These are phyloP conservation scores for Spatholobus suberectus DNA, from an alignment of 306 rosid genomes.

Conservation along the genomic window DNA sequence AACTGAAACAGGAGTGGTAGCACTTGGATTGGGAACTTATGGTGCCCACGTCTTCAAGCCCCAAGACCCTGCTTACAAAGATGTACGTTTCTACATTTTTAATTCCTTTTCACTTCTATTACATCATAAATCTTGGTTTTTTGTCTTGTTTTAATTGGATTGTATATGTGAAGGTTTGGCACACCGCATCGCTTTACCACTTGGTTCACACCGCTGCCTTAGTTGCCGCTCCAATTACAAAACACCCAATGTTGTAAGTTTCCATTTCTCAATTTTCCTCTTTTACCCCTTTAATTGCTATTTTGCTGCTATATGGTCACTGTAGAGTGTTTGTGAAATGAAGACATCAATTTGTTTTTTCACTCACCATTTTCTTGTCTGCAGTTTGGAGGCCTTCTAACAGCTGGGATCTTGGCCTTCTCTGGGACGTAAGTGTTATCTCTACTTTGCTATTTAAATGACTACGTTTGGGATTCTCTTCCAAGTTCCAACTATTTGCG, in stretches of 20 bases:
- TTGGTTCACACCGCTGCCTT: constrained; percentile 93
- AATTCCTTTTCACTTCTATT: constrained; percentile 23
- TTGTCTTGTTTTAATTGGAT: constrained; percentile 8
- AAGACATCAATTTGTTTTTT: background rate
- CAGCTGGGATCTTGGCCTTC: constrained; percentile 84
- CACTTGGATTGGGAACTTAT: constrained; percentile 89
- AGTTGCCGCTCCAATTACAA: constrained; percentile 78
- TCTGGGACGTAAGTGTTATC: constrained; percentile 93
- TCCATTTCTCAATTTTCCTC: constrained; percentile 1
- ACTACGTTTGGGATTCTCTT: background rate
- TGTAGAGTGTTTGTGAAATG: constrained; percentile 3
- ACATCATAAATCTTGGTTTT: constrained; percentile 16
- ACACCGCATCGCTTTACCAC: constrained; percentile 92
- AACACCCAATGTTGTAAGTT: constrained; percentile 74
- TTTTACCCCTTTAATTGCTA: no score
- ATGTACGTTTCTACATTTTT: constrained; percentile 42
- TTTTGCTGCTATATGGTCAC: background rate
- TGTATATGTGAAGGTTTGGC: constrained; percentile 75
- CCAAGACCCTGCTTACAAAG: constrained; percentile 77
- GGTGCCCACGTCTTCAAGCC: constrained; percentile 93
- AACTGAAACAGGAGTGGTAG: constrained; percentile 71
- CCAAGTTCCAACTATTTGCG: background rate
- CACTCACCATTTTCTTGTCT: background rate
- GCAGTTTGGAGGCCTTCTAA: constrained; percentile 94
- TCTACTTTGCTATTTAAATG: background rate